Percentiles rank a stretch among this genome's conserved stretches.
Evolutionary conservation across 2,329 filamentous ascomycete genomes (phyloP).

Genomic region (Raffaelea ambrosiae): DNA sequence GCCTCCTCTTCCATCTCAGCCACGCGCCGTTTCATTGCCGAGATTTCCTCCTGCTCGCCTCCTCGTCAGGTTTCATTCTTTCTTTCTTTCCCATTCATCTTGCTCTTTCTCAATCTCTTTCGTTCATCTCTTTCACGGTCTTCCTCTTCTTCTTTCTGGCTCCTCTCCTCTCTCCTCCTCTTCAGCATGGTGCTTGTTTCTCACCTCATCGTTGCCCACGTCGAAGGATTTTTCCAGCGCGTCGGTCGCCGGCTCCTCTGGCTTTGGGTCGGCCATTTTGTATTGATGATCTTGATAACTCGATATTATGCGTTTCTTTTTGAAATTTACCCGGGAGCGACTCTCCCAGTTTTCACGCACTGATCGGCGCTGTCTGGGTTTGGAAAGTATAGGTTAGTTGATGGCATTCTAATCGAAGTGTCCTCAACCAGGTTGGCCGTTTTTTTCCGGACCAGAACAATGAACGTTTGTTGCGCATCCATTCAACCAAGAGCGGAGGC

Average conservation of each 20-base stretch:
- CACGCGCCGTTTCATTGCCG: constrained; percentile 77
- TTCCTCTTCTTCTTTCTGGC: background rate
- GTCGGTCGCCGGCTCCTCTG: constrained; percentile 20
- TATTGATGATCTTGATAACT: background rate
- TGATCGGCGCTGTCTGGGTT: no score
- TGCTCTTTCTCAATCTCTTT: background rate
- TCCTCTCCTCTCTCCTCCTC: constrained; percentile 9
- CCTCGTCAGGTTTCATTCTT: constrained; percentile 11
- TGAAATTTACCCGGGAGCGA: no score
- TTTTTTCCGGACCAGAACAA: no score
- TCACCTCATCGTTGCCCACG: constrained; percentile 39
- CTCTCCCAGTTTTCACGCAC: no score
- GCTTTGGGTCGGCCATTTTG: constrained; percentile 20
- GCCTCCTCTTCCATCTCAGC: constrained; percentile 89
- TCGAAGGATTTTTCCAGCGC: constrained; percentile 26
- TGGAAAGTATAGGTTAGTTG: no score
- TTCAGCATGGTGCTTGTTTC: constrained; percentile 14
- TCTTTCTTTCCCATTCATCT: constrained; percentile 4
- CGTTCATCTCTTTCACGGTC: background rate
- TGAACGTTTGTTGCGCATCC: no score
- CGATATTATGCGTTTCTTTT: background rate
- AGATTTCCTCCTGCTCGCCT: constrained; percentile 60
- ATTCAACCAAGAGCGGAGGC: no score
- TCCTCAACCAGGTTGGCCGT: no score
- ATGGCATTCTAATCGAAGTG: no score